Conservation (phyloP, 129 eudicot species). For the Heracleum sosnowskyi region DNA sequence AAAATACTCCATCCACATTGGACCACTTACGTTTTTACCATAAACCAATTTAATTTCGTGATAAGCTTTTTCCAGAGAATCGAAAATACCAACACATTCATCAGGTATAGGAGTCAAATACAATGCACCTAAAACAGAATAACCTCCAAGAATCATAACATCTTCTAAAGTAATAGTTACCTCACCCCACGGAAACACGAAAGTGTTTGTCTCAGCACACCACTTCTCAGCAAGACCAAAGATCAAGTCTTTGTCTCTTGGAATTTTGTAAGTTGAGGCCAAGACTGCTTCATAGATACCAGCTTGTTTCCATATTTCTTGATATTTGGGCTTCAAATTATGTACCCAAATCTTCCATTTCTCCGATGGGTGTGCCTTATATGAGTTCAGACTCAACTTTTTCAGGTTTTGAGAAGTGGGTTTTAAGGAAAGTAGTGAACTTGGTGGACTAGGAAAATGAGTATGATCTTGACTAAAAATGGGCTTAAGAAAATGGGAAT, state of each 20-base stretch:
- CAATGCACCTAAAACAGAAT: neutral
- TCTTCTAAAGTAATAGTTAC: slow-evolving; percentile 6
- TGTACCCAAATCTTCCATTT: neutral
- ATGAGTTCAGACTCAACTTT: neutral
- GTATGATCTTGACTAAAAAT: neutral
- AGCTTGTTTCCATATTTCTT: neutral
- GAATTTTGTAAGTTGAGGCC: neutral
- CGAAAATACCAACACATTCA: neutral
- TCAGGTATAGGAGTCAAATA: neutral
- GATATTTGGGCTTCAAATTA: neutral
- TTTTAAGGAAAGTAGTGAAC: neutral
- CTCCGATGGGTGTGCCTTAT: neutral
- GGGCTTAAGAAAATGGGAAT: neutral
- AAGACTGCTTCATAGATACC: neutral
- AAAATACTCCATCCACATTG: neutral
- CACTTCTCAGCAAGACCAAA: neutral
- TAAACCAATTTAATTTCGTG: neutral
- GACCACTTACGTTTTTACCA: neutral
- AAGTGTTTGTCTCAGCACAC: neutral
- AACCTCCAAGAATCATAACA: neutral
- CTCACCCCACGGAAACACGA: neutral
- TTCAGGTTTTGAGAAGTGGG: neutral
- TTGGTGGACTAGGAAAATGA: neutral
- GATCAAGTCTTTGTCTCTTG: neutral
- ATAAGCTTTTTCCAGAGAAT: neutral